These are phyloP conservation scores for Raphanus sativus DNA, from an alignment of 345 rosid genomes.

Conservation along the genomic window DNA sequence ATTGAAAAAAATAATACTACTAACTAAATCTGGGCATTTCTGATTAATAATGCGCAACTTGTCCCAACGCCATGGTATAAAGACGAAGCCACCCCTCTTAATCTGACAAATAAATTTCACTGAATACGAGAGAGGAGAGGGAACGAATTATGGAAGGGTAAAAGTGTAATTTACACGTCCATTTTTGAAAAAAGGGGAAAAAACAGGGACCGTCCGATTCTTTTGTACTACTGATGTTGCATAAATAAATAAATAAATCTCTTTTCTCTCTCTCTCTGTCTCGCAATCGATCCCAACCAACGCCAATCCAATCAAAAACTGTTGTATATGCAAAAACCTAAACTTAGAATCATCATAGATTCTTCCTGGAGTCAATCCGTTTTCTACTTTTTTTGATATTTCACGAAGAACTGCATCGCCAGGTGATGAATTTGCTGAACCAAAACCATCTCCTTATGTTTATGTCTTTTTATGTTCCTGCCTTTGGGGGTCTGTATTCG, in stretches of 20 bases:
- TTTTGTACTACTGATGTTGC: slow-evolving; percentile 13
- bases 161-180: neutral
- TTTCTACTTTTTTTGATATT: neutral
- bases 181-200: neutral
- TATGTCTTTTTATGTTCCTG: neutral
- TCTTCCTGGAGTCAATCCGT: neutral
- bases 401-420: slow-evolving; percentile 5
- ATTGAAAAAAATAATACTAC: neutral
- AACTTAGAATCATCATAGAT: neutral
- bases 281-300: slow-evolving; percentile 23
- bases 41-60: neutral
- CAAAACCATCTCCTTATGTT: neutral
- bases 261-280: neutral
- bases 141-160: slow-evolving; percentile 1
- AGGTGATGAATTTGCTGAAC: slow-evolving; percentile 21
- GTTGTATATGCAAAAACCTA: neutral
- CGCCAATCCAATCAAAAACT: slow-evolving; percentile 6
- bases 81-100: slow-evolving; percentile 20
- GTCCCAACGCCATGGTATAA: neutral
- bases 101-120: neutral
- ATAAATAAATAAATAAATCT: neutral
- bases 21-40: neutral
- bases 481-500: neutral
- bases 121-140: neutral
- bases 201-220: slow-evolving; percentile 29